Percentiles rank a stretch among this genome's conserved stretches.
Evolutionary conservation across 2,329 filamentous ascomycete species (phyloP).

Genomic region (Aspergillus clavatus): DNA sequence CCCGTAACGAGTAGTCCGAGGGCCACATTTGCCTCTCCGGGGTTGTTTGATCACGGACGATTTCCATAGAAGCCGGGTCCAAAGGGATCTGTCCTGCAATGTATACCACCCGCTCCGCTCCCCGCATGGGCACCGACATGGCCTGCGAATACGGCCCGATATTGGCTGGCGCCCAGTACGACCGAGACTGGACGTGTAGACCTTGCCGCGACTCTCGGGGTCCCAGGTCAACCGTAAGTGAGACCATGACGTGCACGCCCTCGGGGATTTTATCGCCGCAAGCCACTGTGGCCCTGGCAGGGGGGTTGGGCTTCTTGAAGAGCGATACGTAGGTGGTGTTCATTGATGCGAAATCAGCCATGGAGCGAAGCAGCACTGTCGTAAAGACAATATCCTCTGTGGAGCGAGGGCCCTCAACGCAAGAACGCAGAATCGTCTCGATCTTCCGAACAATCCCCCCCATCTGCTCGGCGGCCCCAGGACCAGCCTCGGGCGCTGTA

Average conservation of each 20-base stretch:
- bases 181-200: constrained; percentile 86
- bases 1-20: constrained; percentile 52
- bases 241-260: constrained; percentile 58
- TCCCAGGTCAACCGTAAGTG: constrained; percentile 44
- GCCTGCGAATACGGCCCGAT: constrained; percentile 97
- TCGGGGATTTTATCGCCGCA: constrained; percentile 63
- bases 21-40: constrained; percentile 15
- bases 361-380: constrained; percentile 68
- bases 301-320: constrained; percentile 75
- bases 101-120: constrained; percentile 48
- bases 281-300: constrained; percentile 77
- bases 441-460: constrained; percentile 17
- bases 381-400: constrained; percentile 44
- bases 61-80: constrained; percentile 70
- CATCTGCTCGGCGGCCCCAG: constrained; percentile 40
- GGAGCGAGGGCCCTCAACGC: constrained; percentile 7
- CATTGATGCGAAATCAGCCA: constrained; percentile 70
- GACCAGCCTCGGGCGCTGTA: constrained; percentile 36
- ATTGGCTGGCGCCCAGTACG: constrained; percentile 97
- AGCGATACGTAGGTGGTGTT: constrained; percentile 72
- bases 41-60: constrained; percentile 25
- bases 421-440: constrained; percentile 22
- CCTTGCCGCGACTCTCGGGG: constrained; percentile 39
- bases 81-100: constrained; percentile 91
- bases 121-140: constrained; percentile 43